Percentiles rank a stretch among this genome's conserved stretches.
These are phyloP conservation scores for Cutaneotrichosporon dermatis DNA, from an alignment of 1,284 basidiomycete species.

Conservation along the genomic window DNA sequence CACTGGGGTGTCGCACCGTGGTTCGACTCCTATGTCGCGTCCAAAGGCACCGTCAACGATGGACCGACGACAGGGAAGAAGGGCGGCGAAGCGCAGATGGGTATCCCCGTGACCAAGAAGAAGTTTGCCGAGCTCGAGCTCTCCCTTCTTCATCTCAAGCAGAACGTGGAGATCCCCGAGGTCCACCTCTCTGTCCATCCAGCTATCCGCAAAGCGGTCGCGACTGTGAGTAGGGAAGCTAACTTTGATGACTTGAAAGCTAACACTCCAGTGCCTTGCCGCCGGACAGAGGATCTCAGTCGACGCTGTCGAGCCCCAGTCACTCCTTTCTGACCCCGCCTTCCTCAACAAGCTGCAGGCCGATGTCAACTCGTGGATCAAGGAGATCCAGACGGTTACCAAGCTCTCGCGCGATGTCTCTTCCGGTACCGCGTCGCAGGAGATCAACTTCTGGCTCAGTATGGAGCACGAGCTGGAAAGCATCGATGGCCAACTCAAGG, in stretches of 20 bases:
- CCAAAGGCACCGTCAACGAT: slow-evolving; percentile 37
- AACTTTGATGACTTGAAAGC: too few relatives aligned
- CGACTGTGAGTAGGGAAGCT: slow-evolving; percentile 36
- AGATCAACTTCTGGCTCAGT: slow-evolving; percentile 98
- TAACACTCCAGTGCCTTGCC: slow-evolving; percentile 24
- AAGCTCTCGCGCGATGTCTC: slow-evolving; percentile 89
- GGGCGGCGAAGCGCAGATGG: slow-evolving; percentile 73
- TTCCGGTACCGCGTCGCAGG: slow-evolving; percentile 93
- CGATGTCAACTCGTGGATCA: slow-evolving; percentile 97
- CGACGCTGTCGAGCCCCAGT: slow-evolving; percentile 45
- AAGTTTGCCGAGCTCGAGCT: slow-evolving; percentile 98
- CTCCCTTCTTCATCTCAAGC: slow-evolving; percentile 92
- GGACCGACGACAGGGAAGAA: slow-evolving; percentile 70
- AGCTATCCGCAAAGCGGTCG: slow-evolving; percentile 81
- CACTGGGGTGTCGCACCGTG: slow-evolving; percentile 95
- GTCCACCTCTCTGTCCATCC: slow-evolving; percentile 91
- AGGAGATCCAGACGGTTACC: slow-evolving; percentile 94
- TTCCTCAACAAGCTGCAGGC: slow-evolving; percentile 92
- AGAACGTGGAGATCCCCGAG: slow-evolving; percentile 98
- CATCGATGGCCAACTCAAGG: slow-evolving; percentile 85
- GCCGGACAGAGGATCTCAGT: slow-evolving; percentile 41
- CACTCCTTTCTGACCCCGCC: slow-evolving; percentile 69
- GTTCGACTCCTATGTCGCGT: slow-evolving; percentile 89
- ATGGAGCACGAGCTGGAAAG: slow-evolving; percentile 88
- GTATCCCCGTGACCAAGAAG: slow-evolving; percentile 97